Evolutionary conservation across 2,329 filamentous ascomycete species (phyloP), one percentile per base, ranked within the genome.

Genomic region (Madurella mycetomatis): DNA sequence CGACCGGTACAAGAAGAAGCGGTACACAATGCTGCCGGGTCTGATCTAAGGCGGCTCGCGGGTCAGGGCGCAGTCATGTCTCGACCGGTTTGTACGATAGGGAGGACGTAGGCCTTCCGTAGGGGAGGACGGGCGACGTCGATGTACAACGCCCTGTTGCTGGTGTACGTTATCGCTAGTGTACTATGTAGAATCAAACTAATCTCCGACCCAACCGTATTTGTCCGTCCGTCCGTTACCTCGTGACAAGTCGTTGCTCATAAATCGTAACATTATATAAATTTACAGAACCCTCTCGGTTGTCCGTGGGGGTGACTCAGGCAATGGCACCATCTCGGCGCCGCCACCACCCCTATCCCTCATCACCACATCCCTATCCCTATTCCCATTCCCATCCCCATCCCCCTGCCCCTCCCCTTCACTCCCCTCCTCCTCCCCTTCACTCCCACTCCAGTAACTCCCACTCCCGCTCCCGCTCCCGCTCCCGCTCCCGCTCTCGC

Each of bases 1-100:
- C 41, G 88, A 92, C 69, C 88, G 86, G 73, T 99, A 99, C 76
- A 92, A 92, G 85, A 92, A 87, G 78, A 97, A 99, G 89, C 83
- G 83, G 66, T 92, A 80, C 67, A 84, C 83, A 56, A 87, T 96
- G 73, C 72, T 96, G 55, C 90, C 94, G 2, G 88, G 88, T 2
- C 74, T 95, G 48, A 80, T 86, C 68, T 94, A 75, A 73, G 49
- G n/a, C 15, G 5, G 34, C 13, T 37, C 7, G 25, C 25, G 25
- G 25, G 25, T n/a, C 25, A 25, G 25, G 3, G 34, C 34, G 4
- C 34, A 12, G 34, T 11, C 11, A 37, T 11, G 34, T 15, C n/a
- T 41, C 9, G 17, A 25, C 19, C 3, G 41, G 13, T 2, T 2
- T 43, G 41, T 43, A 43, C 18, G 41, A 43, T 11, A 17, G 9